Conservation (phyloP, 1,284 basidiomycete genomes). For the Cystobasidium pallidum region DNA sequence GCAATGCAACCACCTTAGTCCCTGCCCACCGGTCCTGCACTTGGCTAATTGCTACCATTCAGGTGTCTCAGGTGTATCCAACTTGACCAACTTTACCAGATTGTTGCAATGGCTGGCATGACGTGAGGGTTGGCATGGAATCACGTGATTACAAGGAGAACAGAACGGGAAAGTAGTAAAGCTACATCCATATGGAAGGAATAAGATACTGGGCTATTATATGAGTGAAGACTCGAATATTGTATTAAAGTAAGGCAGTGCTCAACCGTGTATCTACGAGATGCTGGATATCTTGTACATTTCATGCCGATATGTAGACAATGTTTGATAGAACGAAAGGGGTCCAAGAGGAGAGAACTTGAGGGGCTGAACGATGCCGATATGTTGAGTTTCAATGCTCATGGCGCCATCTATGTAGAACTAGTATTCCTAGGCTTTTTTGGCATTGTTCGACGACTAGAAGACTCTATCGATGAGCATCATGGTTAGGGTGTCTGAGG, state of each 20-base stretch:
- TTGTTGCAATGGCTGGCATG: too few species aligned
- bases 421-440: not conserved
- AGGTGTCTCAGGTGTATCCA: too few species aligned
- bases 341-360: too few species aligned
- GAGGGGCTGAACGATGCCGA: too few species aligned
- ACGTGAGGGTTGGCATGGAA: not conserved
- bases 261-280: not conserved
- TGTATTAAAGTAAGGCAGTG: not conserved
- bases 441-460: not conserved
- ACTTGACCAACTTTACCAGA: too few species aligned
- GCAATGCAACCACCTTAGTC: slow-evolving; percentile 8
- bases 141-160: not conserved
- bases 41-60: too few species aligned
- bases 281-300: not conserved
- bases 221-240: not conserved
- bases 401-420: not conserved
- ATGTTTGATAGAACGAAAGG: too few species aligned
- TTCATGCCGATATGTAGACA: too few species aligned
- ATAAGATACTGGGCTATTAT: not conserved
- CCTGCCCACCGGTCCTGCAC: not conserved
- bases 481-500: not conserved
- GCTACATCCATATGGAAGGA: not conserved
- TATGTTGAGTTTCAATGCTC: not conserved
- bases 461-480: slow-evolving; percentile 8
- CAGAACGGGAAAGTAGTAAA: not conserved